These are phyloP conservation scores for Tetrahymena elliotti DNA, from an alignment of 73 alveolate species.

Conservation along the genomic window DNA sequence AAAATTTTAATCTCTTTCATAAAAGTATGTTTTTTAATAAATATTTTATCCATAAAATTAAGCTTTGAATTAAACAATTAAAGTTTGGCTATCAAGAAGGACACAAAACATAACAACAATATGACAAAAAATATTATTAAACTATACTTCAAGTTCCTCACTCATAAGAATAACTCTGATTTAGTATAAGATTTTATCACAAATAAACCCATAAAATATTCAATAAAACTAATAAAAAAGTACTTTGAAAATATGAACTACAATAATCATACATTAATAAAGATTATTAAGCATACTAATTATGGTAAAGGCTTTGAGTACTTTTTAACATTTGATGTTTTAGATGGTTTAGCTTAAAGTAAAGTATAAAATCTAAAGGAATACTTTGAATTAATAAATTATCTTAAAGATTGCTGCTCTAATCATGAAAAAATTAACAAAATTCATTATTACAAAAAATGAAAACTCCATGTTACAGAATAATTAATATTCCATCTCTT, in stretches of 20 bases:
- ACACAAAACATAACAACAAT: background rate
- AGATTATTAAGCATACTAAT: background rate
- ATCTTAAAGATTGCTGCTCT: background rate
- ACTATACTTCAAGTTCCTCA: background rate
- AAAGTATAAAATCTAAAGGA: background rate
- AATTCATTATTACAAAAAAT: background rate
- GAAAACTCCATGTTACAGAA: background rate
- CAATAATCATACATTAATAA: background rate
- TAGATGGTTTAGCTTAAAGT: background rate
- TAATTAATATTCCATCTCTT: no score
- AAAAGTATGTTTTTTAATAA: no score
- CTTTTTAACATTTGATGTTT: background rate
- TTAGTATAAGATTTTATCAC: background rate
- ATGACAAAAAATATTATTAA: background rate
- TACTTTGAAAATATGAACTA: background rate
- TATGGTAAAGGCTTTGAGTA: background rate
- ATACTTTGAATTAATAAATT: background rate
- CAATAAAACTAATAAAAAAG: background rate
- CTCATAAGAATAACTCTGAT: background rate
- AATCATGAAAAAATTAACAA: background rate
- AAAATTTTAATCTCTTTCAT: no score
- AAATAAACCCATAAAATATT: background rate
- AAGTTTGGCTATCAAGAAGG: background rate
- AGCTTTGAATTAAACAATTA: background rate
- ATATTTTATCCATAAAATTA: background rate